Conservation (phyloP, 1,284 basidiomycete species). For the Microbotryum intermedium region DNA sequence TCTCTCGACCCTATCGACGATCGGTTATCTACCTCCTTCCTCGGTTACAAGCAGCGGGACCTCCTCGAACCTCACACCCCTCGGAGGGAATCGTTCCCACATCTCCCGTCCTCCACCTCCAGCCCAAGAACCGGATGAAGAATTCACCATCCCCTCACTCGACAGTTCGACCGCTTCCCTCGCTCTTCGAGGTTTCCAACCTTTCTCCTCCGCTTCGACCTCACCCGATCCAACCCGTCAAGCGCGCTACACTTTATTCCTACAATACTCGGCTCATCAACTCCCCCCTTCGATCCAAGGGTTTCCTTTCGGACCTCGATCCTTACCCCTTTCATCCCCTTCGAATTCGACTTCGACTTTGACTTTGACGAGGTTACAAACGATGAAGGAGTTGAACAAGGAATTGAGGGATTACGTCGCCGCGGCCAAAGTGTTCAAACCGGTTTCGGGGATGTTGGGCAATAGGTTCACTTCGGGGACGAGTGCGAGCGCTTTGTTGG, state of each 20-base stretch:
- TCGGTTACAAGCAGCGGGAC: slow-evolving; percentile 2
- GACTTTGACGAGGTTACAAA: slow-evolving; percentile 41
- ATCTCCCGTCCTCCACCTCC: not conserved
- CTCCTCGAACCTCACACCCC: not conserved
- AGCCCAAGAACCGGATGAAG: slow-evolving; percentile 35
- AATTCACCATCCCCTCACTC: slow-evolving; percentile 52
- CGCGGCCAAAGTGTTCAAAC: slow-evolving; percentile 81
- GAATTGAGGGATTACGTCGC: slow-evolving; percentile 81
- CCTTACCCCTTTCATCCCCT: slow-evolving; percentile 1
- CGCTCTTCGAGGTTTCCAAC: slow-evolving; percentile 80
- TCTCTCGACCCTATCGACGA: slow-evolving; percentile 54
- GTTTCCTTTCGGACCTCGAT: slow-evolving; percentile 26
- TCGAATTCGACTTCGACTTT: too few species aligned
- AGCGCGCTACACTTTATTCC: slow-evolving; percentile 72
- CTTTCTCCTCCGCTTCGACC: slow-evolving; percentile 49
- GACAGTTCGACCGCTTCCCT: slow-evolving; percentile 73
- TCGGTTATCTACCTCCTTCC: slow-evolving; percentile 23
- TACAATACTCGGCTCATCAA: slow-evolving; percentile 56
- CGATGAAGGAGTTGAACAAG: slow-evolving; percentile 59
- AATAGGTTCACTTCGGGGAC: slow-evolving; percentile 66
- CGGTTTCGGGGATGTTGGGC: slow-evolving; percentile 85
- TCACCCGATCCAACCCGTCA: slow-evolving; percentile 51
- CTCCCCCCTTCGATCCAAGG: slow-evolving; percentile 15
- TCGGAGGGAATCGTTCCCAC: not conserved
- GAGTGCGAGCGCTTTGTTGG: slow-evolving; percentile 48